phyloP scores from a whole-genome alignment of 257 asterid species.

The Pogostemon cablin region DNA sequence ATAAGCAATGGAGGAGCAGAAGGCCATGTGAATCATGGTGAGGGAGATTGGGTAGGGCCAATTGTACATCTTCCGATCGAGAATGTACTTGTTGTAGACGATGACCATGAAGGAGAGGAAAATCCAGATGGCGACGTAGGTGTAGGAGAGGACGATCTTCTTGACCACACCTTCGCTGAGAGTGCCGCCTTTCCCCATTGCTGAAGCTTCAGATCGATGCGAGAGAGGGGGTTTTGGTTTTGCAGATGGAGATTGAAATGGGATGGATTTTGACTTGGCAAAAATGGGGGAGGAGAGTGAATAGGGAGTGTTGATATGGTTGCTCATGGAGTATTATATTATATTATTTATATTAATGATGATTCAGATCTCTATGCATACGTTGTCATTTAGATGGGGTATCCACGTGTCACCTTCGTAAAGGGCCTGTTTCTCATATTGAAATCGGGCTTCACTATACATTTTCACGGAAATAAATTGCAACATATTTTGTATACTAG shows the following conservation, averaged over 20 bases:
- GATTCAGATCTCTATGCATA: conserved; percentile 10
- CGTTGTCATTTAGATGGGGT: background rate
- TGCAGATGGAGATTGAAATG: background rate
- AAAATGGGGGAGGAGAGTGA: background rate
- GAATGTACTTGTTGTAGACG: conserved; percentile 73
- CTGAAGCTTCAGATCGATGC: background rate
- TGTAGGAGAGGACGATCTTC: conserved; percentile 66
- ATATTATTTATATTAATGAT: background rate
- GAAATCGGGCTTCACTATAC: background rate
- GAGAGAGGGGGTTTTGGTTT: background rate
- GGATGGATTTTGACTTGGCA: conserved; percentile 15
- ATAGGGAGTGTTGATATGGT: background rate
- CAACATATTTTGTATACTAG: too few relatives aligned
- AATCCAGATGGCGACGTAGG: conserved; percentile 67
- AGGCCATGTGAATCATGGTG: conserved; percentile 70
- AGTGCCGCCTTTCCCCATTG: conserved; percentile 65
- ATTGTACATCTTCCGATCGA: conserved; percentile 72
- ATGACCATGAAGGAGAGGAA: conserved; percentile 69
- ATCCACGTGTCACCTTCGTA: conserved; percentile 18
- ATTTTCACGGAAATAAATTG: too few relatives aligned
- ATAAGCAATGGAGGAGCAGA: conserved; percentile 66
- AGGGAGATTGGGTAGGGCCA: conserved; percentile 81
- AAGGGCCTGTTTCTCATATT: too few relatives aligned
- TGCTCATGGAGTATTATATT: too few relatives aligned
- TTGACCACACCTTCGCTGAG: conserved; percentile 57